These are phyloP conservation scores for Sordariomycetes sp. DNA, from an alignment of 2,329 filamentous ascomycete species.

Conservation along the genomic window DNA sequence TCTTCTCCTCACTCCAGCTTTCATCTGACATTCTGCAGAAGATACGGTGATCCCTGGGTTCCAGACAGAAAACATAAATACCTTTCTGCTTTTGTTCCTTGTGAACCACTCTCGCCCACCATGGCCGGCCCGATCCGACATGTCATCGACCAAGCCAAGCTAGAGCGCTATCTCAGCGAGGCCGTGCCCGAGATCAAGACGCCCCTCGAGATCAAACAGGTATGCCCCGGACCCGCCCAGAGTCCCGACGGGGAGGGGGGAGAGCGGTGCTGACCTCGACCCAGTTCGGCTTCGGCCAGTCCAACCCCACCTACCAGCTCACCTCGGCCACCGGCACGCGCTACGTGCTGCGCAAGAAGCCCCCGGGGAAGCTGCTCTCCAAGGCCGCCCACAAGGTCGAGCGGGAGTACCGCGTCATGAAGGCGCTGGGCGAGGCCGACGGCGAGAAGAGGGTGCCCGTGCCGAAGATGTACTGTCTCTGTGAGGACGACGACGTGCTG, in stretches of 20 bases:
- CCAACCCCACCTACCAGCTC: conserved; percentile 92
- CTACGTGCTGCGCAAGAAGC: conserved; percentile 95
- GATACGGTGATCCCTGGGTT: not conserved
- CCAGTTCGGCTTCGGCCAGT: conserved; percentile 94
- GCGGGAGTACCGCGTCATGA: conserved; percentile 85
- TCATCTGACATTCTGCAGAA: too few species aligned
- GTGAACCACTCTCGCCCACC: conserved; percentile 3
- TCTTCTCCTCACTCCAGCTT: too few species aligned
- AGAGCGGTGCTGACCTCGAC: not conserved
- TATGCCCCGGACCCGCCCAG: conserved; percentile 19
- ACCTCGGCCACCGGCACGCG: conserved; percentile 54
- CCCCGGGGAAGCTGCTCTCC: conserved; percentile 85
- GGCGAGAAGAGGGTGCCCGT: conserved; percentile 43
- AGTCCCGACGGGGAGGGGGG: not conserved
- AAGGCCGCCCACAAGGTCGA: conserved; percentile 95
- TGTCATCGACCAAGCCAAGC: conserved; percentile 70
- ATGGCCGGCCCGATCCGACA: conserved; percentile 88
- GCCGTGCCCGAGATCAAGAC: conserved; percentile 77
- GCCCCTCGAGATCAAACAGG: conserved; percentile 84
- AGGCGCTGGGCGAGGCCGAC: conserved; percentile 56
- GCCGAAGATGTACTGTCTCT: conserved; percentile 73
- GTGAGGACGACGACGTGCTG: conserved; percentile 68
- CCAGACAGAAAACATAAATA: not conserved
- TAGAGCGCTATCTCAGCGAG: conserved; percentile 67
- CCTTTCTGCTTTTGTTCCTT: not conserved